These are phyloP conservation scores for Tetrapisispora pingtungensis DNA, from an alignment of 805 yeast genomes.

Conservation along the genomic window DNA sequence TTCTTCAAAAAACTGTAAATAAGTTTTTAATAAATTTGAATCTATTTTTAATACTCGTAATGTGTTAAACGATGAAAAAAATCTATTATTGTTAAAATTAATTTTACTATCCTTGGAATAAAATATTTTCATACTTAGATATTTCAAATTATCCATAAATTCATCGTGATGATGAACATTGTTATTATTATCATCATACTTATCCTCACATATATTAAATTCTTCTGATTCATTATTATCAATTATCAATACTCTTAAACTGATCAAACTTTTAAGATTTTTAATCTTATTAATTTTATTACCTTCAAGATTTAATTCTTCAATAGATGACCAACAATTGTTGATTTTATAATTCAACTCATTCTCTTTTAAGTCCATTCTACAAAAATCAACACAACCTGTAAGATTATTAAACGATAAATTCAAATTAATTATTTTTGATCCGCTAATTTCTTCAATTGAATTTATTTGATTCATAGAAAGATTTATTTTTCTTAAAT, in stretches of 20 bases:
- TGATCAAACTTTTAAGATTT: slow-evolving; percentile 14
- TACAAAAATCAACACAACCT: slow-evolving; percentile 21
- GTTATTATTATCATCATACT: too few species aligned
- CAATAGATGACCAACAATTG: slow-evolving; percentile 15
- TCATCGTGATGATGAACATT: too few species aligned
- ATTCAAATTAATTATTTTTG: slow-evolving; percentile 12
- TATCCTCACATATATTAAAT: not conserved
- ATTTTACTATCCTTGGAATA: not conserved
- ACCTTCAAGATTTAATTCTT: slow-evolving; percentile 17
- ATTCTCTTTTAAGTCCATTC: slow-evolving; percentile 8
- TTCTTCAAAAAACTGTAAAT: not conserved
- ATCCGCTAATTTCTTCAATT: slow-evolving; percentile 13
- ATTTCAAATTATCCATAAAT: slow-evolving; percentile 1
- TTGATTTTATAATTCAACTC: slow-evolving; percentile 1
- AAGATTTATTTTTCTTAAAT: slow-evolving; percentile 15
- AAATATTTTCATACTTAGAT: not conserved
- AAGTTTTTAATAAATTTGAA: not conserved
- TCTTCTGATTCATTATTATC: slow-evolving; percentile 19
- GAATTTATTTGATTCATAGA: slow-evolving; percentile 17
- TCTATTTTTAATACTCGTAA: slow-evolving; percentile 2
- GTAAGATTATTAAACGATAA: slow-evolving; percentile 15
- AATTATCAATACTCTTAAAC: slow-evolving; percentile 13
- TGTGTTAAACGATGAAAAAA: not conserved
- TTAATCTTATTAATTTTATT: slow-evolving; percentile 16
- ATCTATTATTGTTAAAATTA: not conserved